Conservation (phyloP, 2,329 filamentous ascomycete species). For the Aspergillus niger region DNA sequence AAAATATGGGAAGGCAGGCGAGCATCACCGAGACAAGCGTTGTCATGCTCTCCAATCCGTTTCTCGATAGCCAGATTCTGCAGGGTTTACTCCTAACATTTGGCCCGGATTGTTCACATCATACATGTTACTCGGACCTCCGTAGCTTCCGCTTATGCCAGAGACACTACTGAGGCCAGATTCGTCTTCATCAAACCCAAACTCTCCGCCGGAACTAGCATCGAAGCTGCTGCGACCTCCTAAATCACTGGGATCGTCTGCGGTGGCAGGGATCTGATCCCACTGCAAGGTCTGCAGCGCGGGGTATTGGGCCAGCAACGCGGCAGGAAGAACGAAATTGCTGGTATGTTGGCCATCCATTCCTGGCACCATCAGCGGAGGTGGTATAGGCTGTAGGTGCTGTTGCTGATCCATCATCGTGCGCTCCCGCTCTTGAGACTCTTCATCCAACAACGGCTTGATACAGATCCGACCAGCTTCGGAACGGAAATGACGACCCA, state of each 20-base stretch:
- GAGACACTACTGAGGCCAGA: conserved; percentile 38
- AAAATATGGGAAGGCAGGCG: conserved; percentile 3
- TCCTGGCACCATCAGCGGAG: conserved; percentile 63
- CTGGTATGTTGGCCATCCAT: conserved; percentile 59
- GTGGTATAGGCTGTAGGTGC: conserved; percentile 59
- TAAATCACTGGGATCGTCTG: conserved; percentile 60
- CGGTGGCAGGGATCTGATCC: conserved; percentile 68
- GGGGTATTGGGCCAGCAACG: conserved; percentile 87
- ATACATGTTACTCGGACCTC: conserved; percentile 36
- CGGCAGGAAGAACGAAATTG: conserved; percentile 77
- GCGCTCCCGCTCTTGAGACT: conserved; percentile 78
- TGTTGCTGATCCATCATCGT: conserved; percentile 72
- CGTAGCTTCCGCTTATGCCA: conserved; percentile 39
- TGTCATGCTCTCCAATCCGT: conserved; percentile 33
- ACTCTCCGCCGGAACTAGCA: conserved; percentile 48
- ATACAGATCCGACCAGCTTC: conserved; percentile 96
- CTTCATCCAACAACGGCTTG: conserved; percentile 94
- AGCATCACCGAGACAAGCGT: background rate
- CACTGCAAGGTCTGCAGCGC: conserved; percentile 89
- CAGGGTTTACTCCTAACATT: conserved; percentile 34
- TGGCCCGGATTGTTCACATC: conserved; percentile 28
- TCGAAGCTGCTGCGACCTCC: conserved; percentile 62
- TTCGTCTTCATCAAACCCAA: conserved; percentile 47
- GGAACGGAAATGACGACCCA: conserved; percentile 91
- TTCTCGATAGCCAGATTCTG: conserved; percentile 29